Evolutionary conservation across 2,329 filamentous ascomycete species (phyloP).

Genomic region (Drechslerella stenobrocha): DNA sequence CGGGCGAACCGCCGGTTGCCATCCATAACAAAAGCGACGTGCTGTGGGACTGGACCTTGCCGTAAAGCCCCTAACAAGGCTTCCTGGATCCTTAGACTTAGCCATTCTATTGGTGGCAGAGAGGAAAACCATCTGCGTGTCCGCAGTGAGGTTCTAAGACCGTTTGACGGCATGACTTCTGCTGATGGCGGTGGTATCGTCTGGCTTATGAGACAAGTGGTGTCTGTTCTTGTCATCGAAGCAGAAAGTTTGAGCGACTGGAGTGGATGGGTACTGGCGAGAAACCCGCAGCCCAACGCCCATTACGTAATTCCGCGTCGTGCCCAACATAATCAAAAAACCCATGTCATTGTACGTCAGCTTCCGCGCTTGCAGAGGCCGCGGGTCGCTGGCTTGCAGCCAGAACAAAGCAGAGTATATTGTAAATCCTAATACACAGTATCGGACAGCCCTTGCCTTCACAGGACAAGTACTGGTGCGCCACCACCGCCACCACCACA

Average conservation of each 20-base stretch:
- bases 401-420: too few species aligned
- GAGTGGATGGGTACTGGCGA: not conserved
- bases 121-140: slow-evolving; percentile 71
- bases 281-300: not conserved
- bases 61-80: slow-evolving; percentile 83
- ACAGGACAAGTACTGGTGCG: too few species aligned
- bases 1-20: slow-evolving; percentile 92
- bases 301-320: too few species aligned
- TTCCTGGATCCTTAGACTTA: slow-evolving; percentile 75
- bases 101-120: slow-evolving; percentile 90
- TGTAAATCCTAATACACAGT: too few species aligned
- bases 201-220: too few species aligned
- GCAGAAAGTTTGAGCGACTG: not conserved
- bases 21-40: slow-evolving; percentile 99
- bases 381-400: too few species aligned
- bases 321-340: too few species aligned
- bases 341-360: too few species aligned
- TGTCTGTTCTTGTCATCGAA: too few species aligned
- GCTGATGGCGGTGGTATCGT: not conserved
- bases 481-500: too few species aligned
- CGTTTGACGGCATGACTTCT: slow-evolving; percentile 34
- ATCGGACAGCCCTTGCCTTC: too few species aligned
- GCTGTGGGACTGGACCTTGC: slow-evolving; percentile 88
- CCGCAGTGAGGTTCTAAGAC: slow-evolving; percentile 47
- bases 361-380: too few species aligned